A percentile compares a stretch with the other conserved stretches of the same genome.
These are phyloP conservation scores for Reticulascus tulasneorum DNA, from an alignment of 2,329 filamentous ascomycete species.

Conservation along the genomic window DNA sequence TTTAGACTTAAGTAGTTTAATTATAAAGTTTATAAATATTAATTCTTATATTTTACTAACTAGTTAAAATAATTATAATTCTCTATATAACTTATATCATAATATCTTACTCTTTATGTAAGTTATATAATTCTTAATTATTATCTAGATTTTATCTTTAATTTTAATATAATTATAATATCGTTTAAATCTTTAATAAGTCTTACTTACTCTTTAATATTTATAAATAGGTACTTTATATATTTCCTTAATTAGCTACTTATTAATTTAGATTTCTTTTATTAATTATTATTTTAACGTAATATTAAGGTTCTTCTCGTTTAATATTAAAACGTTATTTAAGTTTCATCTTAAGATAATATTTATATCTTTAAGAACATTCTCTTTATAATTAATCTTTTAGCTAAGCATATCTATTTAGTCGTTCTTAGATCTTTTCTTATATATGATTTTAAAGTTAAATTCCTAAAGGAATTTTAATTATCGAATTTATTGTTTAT, in stretches of 20 bases:
- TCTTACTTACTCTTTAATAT: constrained; percentile 1
- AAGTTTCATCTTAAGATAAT: too few relatives aligned
- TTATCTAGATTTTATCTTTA: too few relatives aligned
- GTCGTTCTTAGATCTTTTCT: neutral
- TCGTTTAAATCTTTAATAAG: too few relatives aligned
- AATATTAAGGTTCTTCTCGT: neutral
- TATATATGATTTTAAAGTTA: neutral
- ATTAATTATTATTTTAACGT: neutral
- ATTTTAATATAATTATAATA: too few relatives aligned
- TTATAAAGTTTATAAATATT: too few relatives aligned
- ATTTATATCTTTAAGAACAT: neutral
- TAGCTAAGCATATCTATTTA: neutral
- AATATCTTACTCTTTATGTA: too few relatives aligned
- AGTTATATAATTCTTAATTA: too few relatives aligned
- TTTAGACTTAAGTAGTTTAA: too few relatives aligned
- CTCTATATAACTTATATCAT: too few relatives aligned
- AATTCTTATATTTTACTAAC: too few relatives aligned
- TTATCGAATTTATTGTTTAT: constrained; percentile 2
- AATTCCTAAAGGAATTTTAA: neutral
- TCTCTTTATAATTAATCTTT: neutral
- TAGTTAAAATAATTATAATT: too few relatives aligned
- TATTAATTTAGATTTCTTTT: neutral
- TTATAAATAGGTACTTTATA: neutral
- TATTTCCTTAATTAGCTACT: neutral
- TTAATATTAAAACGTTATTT: neutral